A percentile compares a stretch with the other conserved stretches of the same genome.
Conservation (phyloP, 208 protist species). For the Trypanosoma grayi region DNA sequence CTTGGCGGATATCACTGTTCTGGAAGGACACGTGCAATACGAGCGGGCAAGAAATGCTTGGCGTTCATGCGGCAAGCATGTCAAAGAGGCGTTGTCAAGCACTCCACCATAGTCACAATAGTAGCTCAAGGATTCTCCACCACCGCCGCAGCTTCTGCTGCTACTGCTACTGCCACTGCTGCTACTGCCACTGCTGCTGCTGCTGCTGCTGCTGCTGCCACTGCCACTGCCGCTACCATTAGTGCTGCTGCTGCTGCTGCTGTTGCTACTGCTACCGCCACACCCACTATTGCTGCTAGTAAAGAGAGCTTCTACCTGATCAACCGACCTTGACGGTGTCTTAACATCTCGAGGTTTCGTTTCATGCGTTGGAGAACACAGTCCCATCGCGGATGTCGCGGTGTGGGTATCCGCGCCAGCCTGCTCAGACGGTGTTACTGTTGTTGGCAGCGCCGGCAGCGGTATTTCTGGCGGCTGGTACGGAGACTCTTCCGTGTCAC, state of each 20-base stretch:
- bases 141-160: too few species aligned
- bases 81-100: background rate
- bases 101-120: too few species aligned
- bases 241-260: background rate
- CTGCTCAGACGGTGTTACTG: background rate
- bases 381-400: background rate
- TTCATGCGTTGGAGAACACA: background rate
- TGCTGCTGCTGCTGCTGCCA: background rate
- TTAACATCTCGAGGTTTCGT: background rate
- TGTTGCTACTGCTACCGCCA: background rate
- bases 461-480: background rate
- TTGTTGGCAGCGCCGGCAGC: background rate
- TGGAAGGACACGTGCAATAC: slow-evolving; percentile 1
- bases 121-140: too few species aligned
- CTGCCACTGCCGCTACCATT: background rate
- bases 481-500: slow-evolving; percentile 5
- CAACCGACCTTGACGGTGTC: background rate
- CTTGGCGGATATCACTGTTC: background rate
- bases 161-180: background rate
- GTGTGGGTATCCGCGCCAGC: background rate
- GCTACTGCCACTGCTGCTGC: background rate
- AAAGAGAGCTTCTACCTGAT: background rate
- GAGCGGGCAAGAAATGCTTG: background rate
- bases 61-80: slow-evolving; percentile 10
- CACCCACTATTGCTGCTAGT: background rate